Percentiles rank a stretch among this genome's conserved stretches.
Conservation (phyloP, 164 flowering plant species). For the Cinnamomum chago region DNA sequence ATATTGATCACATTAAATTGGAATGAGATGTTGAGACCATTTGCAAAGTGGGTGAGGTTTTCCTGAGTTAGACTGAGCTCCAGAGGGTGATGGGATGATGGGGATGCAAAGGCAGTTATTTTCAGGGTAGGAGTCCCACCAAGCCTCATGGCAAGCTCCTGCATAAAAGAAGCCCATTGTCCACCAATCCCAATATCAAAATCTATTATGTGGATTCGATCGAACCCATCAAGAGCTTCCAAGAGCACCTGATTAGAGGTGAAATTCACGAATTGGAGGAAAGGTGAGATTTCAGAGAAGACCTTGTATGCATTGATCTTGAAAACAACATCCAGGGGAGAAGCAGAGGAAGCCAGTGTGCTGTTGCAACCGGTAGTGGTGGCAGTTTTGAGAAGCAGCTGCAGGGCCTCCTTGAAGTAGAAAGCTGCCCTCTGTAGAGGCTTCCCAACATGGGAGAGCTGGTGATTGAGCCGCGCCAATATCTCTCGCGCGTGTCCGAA, state of each 20-base stretch:
- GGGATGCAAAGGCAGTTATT: slow-evolving; percentile 65
- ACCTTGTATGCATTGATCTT: slow-evolving; percentile 69
- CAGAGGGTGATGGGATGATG: slow-evolving; percentile 42
- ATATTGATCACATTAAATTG: slow-evolving; percentile 50
- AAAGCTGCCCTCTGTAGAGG: slow-evolving; percentile 77
- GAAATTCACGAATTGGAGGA: slow-evolving; percentile 64
- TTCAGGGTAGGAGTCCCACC: slow-evolving; percentile 46
- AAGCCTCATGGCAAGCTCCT: slow-evolving; percentile 53
- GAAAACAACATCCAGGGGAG: slow-evolving; percentile 45
- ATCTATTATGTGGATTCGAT: slow-evolving; percentile 56
- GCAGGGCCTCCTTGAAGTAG: slow-evolving; percentile 78
- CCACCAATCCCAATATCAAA: slow-evolving; percentile 80
- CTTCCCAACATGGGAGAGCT: slow-evolving; percentile 76
- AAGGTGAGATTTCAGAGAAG: slow-evolving; percentile 70
- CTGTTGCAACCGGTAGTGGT: slow-evolving; percentile 13
- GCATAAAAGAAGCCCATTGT: slow-evolving; percentile 89
- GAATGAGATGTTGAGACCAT: slow-evolving; percentile 42
- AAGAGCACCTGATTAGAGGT: slow-evolving; percentile 78
- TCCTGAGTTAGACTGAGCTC: slow-evolving; percentile 61
- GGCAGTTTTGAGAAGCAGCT: slow-evolving; percentile 31
- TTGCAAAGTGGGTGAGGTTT: slow-evolving; percentile 59
- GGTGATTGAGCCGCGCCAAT: slow-evolving; percentile 99
- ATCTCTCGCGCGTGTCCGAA: slow-evolving; percentile 94
- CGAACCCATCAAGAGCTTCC: slow-evolving; percentile 48
- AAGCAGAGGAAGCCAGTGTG: slow-evolving; percentile 19